Conservation (phyloP, 106 monocot genomes). For the Phalaenopsis aphrodite region DNA sequence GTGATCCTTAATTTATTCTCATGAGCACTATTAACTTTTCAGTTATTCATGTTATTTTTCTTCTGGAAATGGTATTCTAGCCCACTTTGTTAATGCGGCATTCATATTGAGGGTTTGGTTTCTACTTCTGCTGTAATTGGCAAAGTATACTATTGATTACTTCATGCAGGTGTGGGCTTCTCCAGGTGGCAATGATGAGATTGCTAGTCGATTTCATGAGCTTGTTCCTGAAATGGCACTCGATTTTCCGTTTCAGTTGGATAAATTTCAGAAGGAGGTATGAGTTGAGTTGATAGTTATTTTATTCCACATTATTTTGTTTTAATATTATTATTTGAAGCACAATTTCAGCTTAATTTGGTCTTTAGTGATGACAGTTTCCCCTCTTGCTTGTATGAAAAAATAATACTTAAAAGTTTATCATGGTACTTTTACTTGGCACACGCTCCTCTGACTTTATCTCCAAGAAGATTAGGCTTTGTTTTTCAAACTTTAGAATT, state of each 20-base stretch:
- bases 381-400: not conserved
- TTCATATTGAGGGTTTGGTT: not conserved
- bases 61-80: not conserved
- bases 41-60: not conserved
- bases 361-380: not conserved
- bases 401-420: not conserved
- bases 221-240: conserved; percentile 92
- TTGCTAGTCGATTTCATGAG: conserved; percentile 51
- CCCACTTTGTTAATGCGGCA: not conserved
- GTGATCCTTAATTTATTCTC: not conserved
- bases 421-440: not conserved
- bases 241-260: conserved; percentile 92
- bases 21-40: not conserved
- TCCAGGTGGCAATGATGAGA: conserved; percentile 45
- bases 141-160: not conserved
- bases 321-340: not conserved
- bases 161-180: conserved; percentile 53
- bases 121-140: not conserved
- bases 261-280: conserved; percentile 98
- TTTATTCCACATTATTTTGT: not conserved
- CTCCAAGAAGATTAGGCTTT: not conserved
- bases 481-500: not conserved
- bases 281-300: not conserved
- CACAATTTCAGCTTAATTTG: not conserved
- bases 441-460: not conserved